Evolutionary conservation across 2,329 filamentous ascomycete genomes (phyloP), one percentile per base, ranked within the genome.

Genomic region (Pseudocercospora vitis): DNA sequence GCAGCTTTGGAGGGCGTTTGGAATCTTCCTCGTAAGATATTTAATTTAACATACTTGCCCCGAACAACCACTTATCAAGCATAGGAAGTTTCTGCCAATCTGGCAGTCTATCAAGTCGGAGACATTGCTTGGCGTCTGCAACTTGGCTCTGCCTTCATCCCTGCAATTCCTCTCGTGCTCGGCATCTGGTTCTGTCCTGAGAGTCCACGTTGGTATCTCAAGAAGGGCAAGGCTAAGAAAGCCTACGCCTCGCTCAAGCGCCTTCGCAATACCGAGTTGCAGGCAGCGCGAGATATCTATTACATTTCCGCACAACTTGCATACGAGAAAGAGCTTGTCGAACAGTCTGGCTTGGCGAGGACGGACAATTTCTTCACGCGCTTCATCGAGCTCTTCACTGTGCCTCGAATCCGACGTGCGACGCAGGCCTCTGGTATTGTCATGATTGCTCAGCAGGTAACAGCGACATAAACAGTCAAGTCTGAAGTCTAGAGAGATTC

Each of bases 71-170:
- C 26, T 47, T 16, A n/a, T 19, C n/a, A 12, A 16, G 14, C 16
- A 18, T 24, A 46, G 42, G 49, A 49, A 9, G 37, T 42, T 1
- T 42, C 37, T 8, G 37, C 37, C 11, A 42, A 42, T 14, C 21
- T 42, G 2, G 37, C 37, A 42, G 37, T 42, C 21, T 81, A 79
- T 39, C 72, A 82, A 37, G 75, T 76, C 0, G 81, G 81, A 7
- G 65, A 65, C 2, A 77, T 84, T 33, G 75, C 81, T 3, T 88
- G 85, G 85, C 75, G 85, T 31, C 72, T 86, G 18, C 83, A 65
- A 44, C 49, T 87, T 6, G 84, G 78, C 6, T 85, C 83, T 2
- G 83, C 85, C 2, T 82, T 86, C 48, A 80, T 87, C 28, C 84
- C 85, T 1, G 83, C 84, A 0, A 70, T 88, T 1, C 83, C 84